Conservation (phyloP, 805 yeast species). For the Candida pini region DNA sequence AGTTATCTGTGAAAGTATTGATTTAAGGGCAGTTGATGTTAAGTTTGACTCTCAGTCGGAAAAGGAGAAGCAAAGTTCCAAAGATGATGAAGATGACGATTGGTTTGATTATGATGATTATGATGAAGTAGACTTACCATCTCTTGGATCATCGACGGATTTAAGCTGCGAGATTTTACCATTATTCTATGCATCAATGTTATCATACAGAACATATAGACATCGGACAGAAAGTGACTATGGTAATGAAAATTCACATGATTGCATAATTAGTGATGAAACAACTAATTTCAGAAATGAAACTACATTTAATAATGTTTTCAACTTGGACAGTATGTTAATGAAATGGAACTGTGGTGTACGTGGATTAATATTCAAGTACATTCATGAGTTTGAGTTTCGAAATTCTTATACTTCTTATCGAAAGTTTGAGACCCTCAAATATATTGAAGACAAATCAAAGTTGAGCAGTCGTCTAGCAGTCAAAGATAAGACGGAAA, state of each 20-base stretch:
- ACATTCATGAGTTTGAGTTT: conserved; percentile 43
- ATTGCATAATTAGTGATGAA: conserved; percentile 49
- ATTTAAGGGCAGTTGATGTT: conserved; percentile 52
- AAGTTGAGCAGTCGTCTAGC: neutral
- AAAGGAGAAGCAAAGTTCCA: conserved; percentile 13
- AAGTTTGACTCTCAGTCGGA: conserved; percentile 24
- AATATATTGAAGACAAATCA: conserved; percentile 14
- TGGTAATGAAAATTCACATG: conserved; percentile 53
- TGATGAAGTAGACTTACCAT: conserved; percentile 47
- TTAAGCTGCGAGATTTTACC: conserved; percentile 51
- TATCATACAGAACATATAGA: conserved; percentile 61
- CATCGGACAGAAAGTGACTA: conserved; percentile 31
- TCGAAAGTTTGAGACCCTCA: conserved; percentile 20
- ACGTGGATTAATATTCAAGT: conserved; percentile 59
- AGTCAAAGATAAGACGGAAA: neutral
- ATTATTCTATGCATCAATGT: conserved; percentile 59
- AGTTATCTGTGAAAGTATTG: conserved; percentile 48
- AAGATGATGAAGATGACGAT: conserved; percentile 47
- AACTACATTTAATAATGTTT: conserved; percentile 53
- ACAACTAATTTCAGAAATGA: conserved; percentile 11
- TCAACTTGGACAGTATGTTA: conserved; percentile 65
- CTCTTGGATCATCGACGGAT: conserved; percentile 29
- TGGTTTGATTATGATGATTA: conserved; percentile 66
- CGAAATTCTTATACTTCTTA: conserved; percentile 39
- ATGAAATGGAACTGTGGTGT: conserved; percentile 73